phyloP scores from a whole-genome alignment of 768 basidiomycete genomes.

The Boletus eberwhitei region DNA sequence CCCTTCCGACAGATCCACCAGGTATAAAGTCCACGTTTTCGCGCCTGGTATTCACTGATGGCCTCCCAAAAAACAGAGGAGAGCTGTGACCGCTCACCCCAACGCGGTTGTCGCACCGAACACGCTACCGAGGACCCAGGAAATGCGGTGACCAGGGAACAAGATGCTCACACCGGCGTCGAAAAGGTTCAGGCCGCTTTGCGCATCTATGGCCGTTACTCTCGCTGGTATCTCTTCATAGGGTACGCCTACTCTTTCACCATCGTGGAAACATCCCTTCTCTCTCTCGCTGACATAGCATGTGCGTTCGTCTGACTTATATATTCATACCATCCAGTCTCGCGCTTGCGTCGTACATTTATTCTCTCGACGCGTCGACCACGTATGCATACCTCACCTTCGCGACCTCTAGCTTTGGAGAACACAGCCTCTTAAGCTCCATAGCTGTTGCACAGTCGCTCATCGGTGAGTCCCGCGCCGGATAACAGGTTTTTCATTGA shows the following conservation, averaged over 20 bases:
- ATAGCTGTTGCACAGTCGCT: slow-evolving; percentile 54
- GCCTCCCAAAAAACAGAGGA: neutral
- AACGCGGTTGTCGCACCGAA: neutral
- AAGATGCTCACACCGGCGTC: slow-evolving; percentile 40
- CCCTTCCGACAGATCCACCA: slow-evolving; percentile 11
- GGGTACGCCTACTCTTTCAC: slow-evolving; percentile 37
- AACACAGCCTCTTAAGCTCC: slow-evolving; percentile 53
- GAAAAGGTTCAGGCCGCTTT: slow-evolving; percentile 49
- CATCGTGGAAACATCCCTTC: neutral
- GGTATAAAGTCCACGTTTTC: slow-evolving; percentile 4
- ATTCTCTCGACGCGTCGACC: slow-evolving; percentile 69
- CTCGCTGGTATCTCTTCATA: slow-evolving; percentile 58
- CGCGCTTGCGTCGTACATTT: slow-evolving; percentile 70
- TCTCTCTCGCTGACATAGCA: too few species aligned
- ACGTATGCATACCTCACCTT: slow-evolving; percentile 63
- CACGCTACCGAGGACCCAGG: neutral
- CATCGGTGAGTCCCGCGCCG: slow-evolving; percentile 41
- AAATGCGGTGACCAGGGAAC: slow-evolving; percentile 1
- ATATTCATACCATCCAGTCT: slow-evolving; percentile 33
- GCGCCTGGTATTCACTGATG: neutral
- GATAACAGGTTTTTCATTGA: slow-evolving; percentile 9
- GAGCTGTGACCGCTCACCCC: neutral
- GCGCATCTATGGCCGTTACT: slow-evolving; percentile 49
- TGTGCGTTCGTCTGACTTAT: neutral
- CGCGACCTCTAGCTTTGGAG: slow-evolving; percentile 50